Evolutionary conservation across 768 basidiomycete species (phyloP).

Genomic region (Boletus huronensis): DNA sequence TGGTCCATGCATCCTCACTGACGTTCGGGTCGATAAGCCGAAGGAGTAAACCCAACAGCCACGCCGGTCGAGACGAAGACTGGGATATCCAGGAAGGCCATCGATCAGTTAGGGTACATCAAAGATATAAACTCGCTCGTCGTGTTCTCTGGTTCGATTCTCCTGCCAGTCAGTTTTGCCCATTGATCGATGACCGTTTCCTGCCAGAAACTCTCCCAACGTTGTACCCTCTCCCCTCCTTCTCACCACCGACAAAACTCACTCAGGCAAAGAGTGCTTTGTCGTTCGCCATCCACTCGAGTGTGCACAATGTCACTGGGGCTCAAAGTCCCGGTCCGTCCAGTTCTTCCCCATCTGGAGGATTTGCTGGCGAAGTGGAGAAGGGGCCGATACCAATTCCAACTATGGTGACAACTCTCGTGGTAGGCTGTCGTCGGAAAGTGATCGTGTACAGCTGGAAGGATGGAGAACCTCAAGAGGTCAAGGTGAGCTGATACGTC

Average conservation of each 20-base stretch:
- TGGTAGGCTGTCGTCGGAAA: conserved; percentile 83
- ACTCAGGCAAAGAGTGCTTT: conserved; percentile 76
- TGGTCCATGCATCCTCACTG: conserved; percentile 27
- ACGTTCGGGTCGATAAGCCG: conserved; percentile 2
- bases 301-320: conserved; percentile 44
- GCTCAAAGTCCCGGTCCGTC: conserved; percentile 21
- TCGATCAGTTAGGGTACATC: conserved; percentile 87
- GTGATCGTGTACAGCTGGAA: conserved; percentile 84
- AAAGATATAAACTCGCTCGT: conserved; percentile 85
- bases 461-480: conserved; percentile 74
- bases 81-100: conserved; percentile 57
- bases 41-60: conserved; percentile 1
- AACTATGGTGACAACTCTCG: conserved; percentile 66
- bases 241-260: conserved; percentile 69
- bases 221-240: conserved; percentile 70
- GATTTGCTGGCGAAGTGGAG: conserved; percentile 3
- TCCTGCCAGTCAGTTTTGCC: not conserved
- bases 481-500: conserved; percentile 46
- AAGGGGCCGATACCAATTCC: conserved; percentile 48
- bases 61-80: conserved; percentile 65
- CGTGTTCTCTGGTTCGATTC: conserved; percentile 68
- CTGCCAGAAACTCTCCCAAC: conserved; percentile 65
- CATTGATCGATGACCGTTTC: conserved; percentile 1
- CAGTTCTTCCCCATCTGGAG: conserved; percentile 9
- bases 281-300: conserved; percentile 73